Conservation (phyloP, 2,329 filamentous ascomycete genomes). For the Fragosphaeria purpurea region DNA sequence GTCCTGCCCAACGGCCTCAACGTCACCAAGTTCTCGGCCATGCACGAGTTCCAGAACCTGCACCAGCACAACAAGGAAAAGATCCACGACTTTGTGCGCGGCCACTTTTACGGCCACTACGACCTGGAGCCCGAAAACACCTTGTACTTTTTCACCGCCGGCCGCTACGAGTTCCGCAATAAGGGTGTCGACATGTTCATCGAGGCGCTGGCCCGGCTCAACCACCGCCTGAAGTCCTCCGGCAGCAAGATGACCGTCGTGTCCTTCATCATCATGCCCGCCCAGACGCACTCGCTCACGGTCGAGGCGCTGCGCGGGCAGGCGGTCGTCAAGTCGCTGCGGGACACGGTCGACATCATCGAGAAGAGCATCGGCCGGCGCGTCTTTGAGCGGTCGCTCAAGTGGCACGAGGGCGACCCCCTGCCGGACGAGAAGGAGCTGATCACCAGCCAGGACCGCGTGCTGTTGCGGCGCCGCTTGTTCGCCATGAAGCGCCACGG, state of each 20-base stretch:
- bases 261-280: constrained; percentile 97
- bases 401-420: constrained; percentile 90
- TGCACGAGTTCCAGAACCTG: constrained; percentile 98
- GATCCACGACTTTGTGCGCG: constrained; percentile 95
- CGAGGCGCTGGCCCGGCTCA: constrained; percentile 85
- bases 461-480: constrained; percentile 78
- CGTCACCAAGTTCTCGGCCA: constrained; percentile 95
- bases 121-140: constrained; percentile 96
- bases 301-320: constrained; percentile 95
- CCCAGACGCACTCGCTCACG: constrained; percentile 87
- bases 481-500: constrained; percentile 94
- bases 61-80: constrained; percentile 95
- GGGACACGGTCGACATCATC: constrained; percentile 87
- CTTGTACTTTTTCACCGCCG: constrained; percentile 93
- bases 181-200: constrained; percentile 99
- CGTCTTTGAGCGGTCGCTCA: constrained; percentile 86
- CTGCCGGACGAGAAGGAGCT: constrained; percentile 96
- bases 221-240: constrained; percentile 76
- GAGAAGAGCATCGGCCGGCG: constrained; percentile 86
- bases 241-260: constrained; percentile 91
- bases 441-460: constrained; percentile 82
- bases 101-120: constrained; percentile 97
- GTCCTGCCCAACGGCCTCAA: constrained; percentile 95
- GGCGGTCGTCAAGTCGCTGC: constrained; percentile 90
- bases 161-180: constrained; percentile 94